Evolutionary conservation across 306 rosid genomes (phyloP).

Genomic region (Morella rubra): DNA sequence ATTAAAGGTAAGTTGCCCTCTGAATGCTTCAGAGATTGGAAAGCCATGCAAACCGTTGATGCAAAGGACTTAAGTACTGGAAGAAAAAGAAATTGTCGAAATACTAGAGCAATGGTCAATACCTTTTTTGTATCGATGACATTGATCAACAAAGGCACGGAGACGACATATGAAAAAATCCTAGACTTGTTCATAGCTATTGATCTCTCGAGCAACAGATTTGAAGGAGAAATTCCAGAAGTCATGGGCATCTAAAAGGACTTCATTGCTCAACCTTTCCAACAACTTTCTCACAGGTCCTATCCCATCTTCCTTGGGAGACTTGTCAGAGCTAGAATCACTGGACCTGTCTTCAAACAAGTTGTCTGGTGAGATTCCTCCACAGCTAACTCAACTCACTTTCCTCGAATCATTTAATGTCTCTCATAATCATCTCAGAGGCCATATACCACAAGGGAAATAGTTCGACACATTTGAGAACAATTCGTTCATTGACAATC

Average conservation of each 20-base stretch:
- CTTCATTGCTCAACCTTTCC: neutral
- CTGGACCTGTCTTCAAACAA: neutral
- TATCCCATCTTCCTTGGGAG: neutral
- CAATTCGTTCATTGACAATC: constrained; percentile 17
- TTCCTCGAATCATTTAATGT: neutral
- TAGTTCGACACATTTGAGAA: constrained; percentile 5
- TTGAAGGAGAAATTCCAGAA: neutral
- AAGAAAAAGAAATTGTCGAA: neutral
- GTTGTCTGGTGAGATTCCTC: neutral
- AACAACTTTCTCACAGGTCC: neutral
- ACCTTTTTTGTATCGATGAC: neutral
- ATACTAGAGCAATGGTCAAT: accelerated
- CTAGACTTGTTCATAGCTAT: neutral
- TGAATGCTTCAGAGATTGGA: neutral
- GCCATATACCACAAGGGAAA: neutral
- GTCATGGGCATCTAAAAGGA: neutral
- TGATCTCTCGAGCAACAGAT: neutral
- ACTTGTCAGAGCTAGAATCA: neutral
- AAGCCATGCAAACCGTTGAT: neutral
- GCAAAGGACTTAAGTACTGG: neutral
- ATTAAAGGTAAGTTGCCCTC: neutral
- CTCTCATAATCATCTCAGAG: neutral
- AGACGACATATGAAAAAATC: neutral
- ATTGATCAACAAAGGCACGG: neutral
- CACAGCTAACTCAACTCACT: neutral